phyloP scores from a whole-genome alignment of 2,329 filamentous ascomycete genomes.

The Cordyceps sp. region DNA sequence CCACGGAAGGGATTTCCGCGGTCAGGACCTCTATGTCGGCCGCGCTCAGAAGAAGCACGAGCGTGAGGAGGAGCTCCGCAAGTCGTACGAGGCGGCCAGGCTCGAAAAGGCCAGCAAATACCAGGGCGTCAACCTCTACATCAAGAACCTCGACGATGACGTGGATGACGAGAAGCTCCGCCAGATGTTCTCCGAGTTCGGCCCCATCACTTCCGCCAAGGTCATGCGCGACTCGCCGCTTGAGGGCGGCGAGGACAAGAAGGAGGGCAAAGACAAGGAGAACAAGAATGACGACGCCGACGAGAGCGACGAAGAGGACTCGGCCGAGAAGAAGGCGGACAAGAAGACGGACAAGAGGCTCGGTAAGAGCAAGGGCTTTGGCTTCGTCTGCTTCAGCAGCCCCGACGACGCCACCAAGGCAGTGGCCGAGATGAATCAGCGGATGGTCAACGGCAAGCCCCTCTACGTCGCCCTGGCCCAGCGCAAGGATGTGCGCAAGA shows the following conservation, averaged over 20 bases:
- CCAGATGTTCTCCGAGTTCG: constrained; percentile 78
- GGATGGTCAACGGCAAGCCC: constrained; percentile 94
- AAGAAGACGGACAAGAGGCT: constrained; percentile 48
- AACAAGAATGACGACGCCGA: constrained; percentile 29
- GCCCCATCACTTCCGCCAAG: constrained; percentile 95
- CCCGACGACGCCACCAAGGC: constrained; percentile 98
- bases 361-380: constrained; percentile 99
- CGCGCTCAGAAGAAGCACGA: constrained; percentile 99
- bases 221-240: constrained; percentile 78
- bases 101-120: constrained; percentile 99
- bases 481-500: constrained; percentile 99
- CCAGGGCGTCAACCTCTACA: constrained; percentile 97
- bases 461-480: constrained; percentile 95
- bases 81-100: constrained; percentile 94
- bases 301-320: constrained; percentile 26
- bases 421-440: constrained; percentile 98
- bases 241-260: constrained; percentile 38
- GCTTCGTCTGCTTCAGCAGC: constrained; percentile 99
- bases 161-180: constrained; percentile 96
- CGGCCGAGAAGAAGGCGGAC: constrained; percentile 40
- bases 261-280: constrained; percentile 33
- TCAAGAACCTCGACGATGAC: constrained; percentile 97
- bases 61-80: constrained; percentile 97
- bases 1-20: constrained; percentile 81
- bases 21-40: constrained; percentile 93